Conservation (phyloP, 495 filamentous ascomycete genomes). For the Neurospora sp. region DNA sequence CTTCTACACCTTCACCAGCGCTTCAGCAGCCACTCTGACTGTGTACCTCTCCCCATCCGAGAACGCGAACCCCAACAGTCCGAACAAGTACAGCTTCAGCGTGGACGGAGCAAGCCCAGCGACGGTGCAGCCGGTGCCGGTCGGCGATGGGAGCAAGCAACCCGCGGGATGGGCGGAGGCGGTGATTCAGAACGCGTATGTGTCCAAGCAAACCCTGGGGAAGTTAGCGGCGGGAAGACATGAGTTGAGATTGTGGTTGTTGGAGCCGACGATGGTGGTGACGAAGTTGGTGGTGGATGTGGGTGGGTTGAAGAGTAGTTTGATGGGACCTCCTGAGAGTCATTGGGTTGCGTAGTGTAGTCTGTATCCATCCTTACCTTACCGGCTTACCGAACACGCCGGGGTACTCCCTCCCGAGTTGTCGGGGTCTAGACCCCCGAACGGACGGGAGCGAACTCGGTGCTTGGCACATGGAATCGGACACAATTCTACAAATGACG, state of each 20-base stretch:
- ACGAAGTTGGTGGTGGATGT: slow-evolving; percentile 53
- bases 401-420: neutral
- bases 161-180: slow-evolving; percentile 43
- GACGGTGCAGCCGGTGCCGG: slow-evolving; percentile 37
- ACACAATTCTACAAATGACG: slow-evolving; percentile 6
- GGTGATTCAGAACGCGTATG: slow-evolving; percentile 43
- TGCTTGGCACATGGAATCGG: neutral
- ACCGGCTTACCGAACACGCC: neutral
- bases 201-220: slow-evolving; percentile 34
- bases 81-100: slow-evolving; percentile 43
- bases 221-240: slow-evolving; percentile 32
- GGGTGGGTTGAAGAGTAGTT: slow-evolving; percentile 45
- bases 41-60: slow-evolving; percentile 45
- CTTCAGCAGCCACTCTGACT: slow-evolving; percentile 36
- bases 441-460: neutral
- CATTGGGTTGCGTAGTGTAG: neutral
- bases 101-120: slow-evolving; percentile 37
- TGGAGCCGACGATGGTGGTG: slow-evolving; percentile 48
- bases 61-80: slow-evolving; percentile 40
- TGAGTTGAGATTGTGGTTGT: slow-evolving; percentile 41
- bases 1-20: slow-evolving; percentile 44
- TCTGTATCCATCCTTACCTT: neutral
- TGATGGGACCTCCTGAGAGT: slow-evolving; percentile 54
- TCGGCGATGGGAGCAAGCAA: slow-evolving; percentile 27
- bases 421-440: neutral